phyloP scores from a whole-genome alignment of 306 rosid genomes.

The Rubus idaeus region DNA sequence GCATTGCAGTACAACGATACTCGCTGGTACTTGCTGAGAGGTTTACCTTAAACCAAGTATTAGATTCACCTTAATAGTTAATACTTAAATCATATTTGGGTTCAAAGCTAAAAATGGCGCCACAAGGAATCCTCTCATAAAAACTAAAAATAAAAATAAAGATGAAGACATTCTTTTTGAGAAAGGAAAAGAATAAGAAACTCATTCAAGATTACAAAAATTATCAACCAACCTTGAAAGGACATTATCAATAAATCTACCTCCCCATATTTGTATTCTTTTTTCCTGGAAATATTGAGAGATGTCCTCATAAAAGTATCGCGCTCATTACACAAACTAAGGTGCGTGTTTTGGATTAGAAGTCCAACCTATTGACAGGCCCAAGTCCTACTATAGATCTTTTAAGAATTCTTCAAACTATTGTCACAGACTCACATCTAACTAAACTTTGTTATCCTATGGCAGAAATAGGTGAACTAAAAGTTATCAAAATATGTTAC shows the following conservation, averaged over 20 bases:
- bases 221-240: too few relatives aligned
- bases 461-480: not conserved
- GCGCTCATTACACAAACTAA: too few relatives aligned
- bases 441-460: not conserved
- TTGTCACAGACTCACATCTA: not conserved
- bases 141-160: not conserved
- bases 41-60: not conserved
- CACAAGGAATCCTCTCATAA: not conserved
- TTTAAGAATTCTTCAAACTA: slow-evolving; percentile 5
- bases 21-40: not conserved
- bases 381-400: not conserved
- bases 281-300: too few relatives aligned
- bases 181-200: too few relatives aligned
- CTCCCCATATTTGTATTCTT: too few relatives aligned
- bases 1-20: not conserved
- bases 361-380: not conserved
- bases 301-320: too few relatives aligned
- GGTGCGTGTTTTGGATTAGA: too few relatives aligned
- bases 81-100: not conserved
- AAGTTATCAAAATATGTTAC: not conserved
- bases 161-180: too few relatives aligned
- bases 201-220: too few relatives aligned
- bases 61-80: not conserved
- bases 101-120: not conserved
- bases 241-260: too few relatives aligned